Conservation (phyloP, 768 basidiomycete species). For the Phallus indusiatus region DNA sequence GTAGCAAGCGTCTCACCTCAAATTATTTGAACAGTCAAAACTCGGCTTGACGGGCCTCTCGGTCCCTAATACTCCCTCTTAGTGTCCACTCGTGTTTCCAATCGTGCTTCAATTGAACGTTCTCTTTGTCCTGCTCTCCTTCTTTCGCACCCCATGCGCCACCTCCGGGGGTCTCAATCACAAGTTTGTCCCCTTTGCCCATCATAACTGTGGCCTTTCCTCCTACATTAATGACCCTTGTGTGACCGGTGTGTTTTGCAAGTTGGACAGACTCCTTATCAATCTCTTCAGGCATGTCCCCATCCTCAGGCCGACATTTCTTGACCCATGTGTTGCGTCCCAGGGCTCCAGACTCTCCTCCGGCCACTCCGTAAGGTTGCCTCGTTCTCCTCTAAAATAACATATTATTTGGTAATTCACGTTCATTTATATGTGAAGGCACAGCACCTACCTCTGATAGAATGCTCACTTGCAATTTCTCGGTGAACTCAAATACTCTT, state of each 20-base stretch:
- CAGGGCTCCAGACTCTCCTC: conserved; percentile 58
- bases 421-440: background rate
- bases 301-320: conserved; percentile 51
- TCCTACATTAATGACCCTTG: conserved; percentile 73
- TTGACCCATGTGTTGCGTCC: conserved; percentile 90
- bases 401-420: background rate
- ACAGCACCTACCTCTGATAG: conserved; percentile 62
- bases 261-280: background rate
- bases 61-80: background rate
- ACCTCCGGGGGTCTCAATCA: conserved; percentile 85
- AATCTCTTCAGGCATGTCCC: conserved; percentile 43
- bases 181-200: conserved; percentile 75
- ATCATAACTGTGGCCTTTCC: conserved; percentile 83
- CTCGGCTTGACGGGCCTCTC: conserved; percentile 1
- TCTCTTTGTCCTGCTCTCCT: conserved; percentile 13
- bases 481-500: conserved; percentile 74
- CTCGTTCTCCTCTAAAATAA: conserved; percentile 61
- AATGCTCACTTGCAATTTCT: conserved; percentile 79
- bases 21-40: background rate
- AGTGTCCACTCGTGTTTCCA: conserved; percentile 2
- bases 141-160: conserved; percentile 66
- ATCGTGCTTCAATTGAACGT: conserved; percentile 3
- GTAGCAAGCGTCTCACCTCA: background rate
- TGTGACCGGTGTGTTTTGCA: conserved; percentile 11
- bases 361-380: conserved; percentile 79